phyloP scores from a whole-genome alignment of 768 basidiomycete species.

The Tulasnella sp. region DNA sequence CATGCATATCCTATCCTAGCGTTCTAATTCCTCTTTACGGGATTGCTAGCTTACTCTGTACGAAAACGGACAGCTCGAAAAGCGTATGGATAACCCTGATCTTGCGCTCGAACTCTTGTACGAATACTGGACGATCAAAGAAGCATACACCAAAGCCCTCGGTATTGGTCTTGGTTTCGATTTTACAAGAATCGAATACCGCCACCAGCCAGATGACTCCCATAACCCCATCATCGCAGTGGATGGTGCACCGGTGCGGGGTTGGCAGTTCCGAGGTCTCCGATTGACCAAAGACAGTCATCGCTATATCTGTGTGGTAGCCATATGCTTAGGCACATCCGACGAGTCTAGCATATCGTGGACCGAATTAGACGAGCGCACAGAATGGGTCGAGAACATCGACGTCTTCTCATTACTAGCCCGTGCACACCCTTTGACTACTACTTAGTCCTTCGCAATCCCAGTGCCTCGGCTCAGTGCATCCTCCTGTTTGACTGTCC shows the following conservation, averaged over 20 bases:
- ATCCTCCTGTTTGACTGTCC: background rate
- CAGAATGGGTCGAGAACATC: background rate
- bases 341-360: background rate
- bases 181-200: constrained; percentile 64
- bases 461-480: background rate
- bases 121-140: constrained; percentile 85
- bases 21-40: background rate
- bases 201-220: background rate
- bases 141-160: constrained; percentile 84
- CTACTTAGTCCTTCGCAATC: background rate
- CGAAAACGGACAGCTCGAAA: constrained; percentile 3
- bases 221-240: background rate
- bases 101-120: constrained; percentile 43
- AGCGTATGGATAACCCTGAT: constrained; percentile 37
- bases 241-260: background rate
- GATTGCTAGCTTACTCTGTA: background rate
- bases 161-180: constrained; percentile 79
- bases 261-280: constrained; percentile 7
- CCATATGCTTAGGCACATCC: background rate
- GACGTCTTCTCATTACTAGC: background rate
- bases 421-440: background rate
- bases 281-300: background rate
- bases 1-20: background rate
- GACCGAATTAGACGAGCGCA: background rate
- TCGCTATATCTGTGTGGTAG: constrained; percentile 1